These are phyloP conservation scores for Euphorbia neoarborescens DNA, from an alignment of 441 rosid species.

Conservation along the genomic window DNA sequence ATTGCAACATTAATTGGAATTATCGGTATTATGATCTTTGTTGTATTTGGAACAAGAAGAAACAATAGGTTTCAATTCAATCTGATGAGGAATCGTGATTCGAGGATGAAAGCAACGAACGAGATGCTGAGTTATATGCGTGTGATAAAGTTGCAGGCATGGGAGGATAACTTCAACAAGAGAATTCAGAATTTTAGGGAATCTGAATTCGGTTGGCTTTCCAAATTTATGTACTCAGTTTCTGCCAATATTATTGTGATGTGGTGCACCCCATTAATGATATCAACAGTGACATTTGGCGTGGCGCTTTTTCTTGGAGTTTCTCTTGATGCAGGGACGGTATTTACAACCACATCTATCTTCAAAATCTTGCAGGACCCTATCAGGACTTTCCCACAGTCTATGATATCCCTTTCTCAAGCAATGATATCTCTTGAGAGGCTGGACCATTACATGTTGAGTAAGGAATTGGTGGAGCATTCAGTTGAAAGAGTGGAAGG, in stretches of 20 bases:
- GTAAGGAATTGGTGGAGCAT: slow-evolving; percentile 53
- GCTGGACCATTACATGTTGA: slow-evolving; percentile 64
- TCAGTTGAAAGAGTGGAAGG: slow-evolving; percentile 54
- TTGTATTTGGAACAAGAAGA: slow-evolving; percentile 46
- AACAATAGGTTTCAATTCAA: slow-evolving; percentile 61
- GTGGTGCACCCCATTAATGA: slow-evolving; percentile 74
- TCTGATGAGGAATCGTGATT: slow-evolving; percentile 68
- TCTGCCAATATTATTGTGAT: slow-evolving; percentile 60
- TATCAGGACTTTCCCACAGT: slow-evolving; percentile 78
- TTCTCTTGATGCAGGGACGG: slow-evolving; percentile 73
- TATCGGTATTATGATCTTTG: slow-evolving; percentile 39
- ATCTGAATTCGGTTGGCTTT: slow-evolving; percentile 67
- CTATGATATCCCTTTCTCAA: slow-evolving; percentile 85
- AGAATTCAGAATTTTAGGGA: slow-evolving; percentile 60
- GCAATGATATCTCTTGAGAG: slow-evolving; percentile 83
- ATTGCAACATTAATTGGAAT: slow-evolving; percentile 56
- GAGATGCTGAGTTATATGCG: slow-evolving; percentile 93
- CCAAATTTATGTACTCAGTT: slow-evolving; percentile 76
- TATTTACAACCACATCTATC: slow-evolving; percentile 69
- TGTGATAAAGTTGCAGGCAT: slow-evolving; percentile 90
- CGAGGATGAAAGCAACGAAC: slow-evolving; percentile 83
- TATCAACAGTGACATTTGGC: slow-evolving; percentile 68
- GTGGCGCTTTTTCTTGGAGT: slow-evolving; percentile 60
- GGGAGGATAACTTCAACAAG: slow-evolving; percentile 84
- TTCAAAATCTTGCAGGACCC: slow-evolving; percentile 94